Evolutionary conservation across 371 early-diverging fungal species (phyloP), one percentile per base, ranked within the genome.

Genomic region (Funneliformis caledonium): DNA sequence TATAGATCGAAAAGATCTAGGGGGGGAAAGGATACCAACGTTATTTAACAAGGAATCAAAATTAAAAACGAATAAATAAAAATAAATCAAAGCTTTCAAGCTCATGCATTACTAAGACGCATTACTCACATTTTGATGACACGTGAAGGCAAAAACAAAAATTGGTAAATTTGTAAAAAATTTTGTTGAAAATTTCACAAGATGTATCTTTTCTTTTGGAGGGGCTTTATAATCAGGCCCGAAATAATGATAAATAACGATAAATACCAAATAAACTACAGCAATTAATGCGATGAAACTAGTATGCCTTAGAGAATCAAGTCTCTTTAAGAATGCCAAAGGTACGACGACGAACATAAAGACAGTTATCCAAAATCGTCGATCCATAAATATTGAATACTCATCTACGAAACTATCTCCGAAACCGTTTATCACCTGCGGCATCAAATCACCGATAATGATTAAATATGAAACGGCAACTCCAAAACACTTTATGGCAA

Each of bases 401-500:
- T 83, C 83, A 14, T 84, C 83, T 14, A 69, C 37, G 1, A 82
- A 81, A 82, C 81, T 81, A 22, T 79, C 84, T 11, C 83, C 86
- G 8, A 80, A 69, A 52, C 82, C 82, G 9, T 80, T 82, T 33
- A 88, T 75, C 80, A 96, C 93, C 82, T 92, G 90, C 0, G 96
- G 96, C 92, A 98, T 94, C 76, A 99, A 85, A 68, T 98, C 97
- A 73, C 98, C 97, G 81, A 97, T 91, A 81, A 99, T 98, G 72
- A 99, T 95, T 62, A 99, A 87, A 85, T 99, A 99, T n/a, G 98
- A 97, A 48, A 97, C 89, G n/a, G 96, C 93, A 2, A 99, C 99
- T 42, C 99, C 99, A 89, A 99, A 99, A 85, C 99, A 99, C 85
- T 99, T 99, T 83, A 99, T 88, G 48, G 99, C 99, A 82, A 99